Percentiles rank a stretch among this genome's conserved stretches.
Evolutionary conservation across 176 grass and related monocot genomes (phyloP).

Genomic region (Alloteropsis semialata): DNA sequence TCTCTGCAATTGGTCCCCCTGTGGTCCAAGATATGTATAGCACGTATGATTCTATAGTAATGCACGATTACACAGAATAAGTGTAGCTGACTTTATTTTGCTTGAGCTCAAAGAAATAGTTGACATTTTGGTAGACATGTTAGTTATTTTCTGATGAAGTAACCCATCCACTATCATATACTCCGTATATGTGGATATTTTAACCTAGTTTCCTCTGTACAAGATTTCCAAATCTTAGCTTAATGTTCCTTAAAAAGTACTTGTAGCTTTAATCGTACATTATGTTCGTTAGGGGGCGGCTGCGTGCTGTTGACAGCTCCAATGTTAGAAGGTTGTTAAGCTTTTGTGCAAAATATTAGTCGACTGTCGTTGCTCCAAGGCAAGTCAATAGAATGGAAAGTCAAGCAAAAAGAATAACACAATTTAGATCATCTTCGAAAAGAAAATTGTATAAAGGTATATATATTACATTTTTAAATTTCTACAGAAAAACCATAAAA

Average conservation of each 20-base stretch:
- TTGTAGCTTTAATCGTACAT: not conserved
- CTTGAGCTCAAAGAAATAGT: slow-evolving; percentile 22
- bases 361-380: not conserved
- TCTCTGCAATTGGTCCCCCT: not conserved
- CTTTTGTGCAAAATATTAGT: slow-evolving; percentile 14
- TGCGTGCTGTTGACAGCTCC: not conserved
- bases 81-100: slow-evolving; percentile 8
- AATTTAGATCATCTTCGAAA: not conserved
- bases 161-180: not conserved
- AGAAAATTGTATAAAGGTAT: not conserved
- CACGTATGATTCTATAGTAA: not conserved
- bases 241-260: not conserved
- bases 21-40: not conserved
- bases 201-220: not conserved
- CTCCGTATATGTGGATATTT: not conserved
- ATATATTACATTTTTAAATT: not conserved
- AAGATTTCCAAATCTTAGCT: not conserved
- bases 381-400: not conserved
- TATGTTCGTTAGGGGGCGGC: not conserved
- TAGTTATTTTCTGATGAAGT: not conserved
- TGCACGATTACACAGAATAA: not conserved
- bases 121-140: slow-evolving; percentile 6
- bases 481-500: not conserved
- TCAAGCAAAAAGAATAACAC: not conserved
- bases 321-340: not conserved